A percentile compares a stretch with the other conserved stretches of the same genome.
Conservation (phyloP, 768 basidiomycete species). For the Melanogaster broomeanus region DNA sequence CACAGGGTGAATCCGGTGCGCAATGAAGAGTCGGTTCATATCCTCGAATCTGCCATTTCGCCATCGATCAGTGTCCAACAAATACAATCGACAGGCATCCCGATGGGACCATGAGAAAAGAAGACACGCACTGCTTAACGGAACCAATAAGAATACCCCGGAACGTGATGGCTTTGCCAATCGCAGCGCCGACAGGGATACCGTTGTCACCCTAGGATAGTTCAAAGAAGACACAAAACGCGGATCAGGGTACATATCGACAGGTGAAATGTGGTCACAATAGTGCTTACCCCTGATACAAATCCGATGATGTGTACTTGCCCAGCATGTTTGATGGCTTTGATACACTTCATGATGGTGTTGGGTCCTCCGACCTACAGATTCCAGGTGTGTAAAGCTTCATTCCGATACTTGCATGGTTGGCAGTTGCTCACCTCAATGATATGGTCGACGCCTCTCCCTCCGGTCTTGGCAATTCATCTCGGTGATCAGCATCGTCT, state of each 20-base stretch:
- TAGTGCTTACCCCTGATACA: slow-evolving; percentile 40
- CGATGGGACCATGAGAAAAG: not conserved
- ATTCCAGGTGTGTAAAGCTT: no score
- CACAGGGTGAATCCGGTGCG: slow-evolving; percentile 48
- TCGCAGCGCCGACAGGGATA: slow-evolving; percentile 34
- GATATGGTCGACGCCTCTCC: slow-evolving; percentile 37
- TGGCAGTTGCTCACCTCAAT: slow-evolving; percentile 17
- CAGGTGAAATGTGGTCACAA: not conserved
- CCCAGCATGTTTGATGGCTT: slow-evolving; percentile 42
- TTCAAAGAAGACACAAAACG: no score
- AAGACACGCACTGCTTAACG: slow-evolving; percentile 49
- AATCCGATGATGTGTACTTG: slow-evolving; percentile 52
- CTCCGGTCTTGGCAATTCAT: slow-evolving; percentile 26
- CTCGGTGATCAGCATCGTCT: not conserved
- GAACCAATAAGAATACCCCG: slow-evolving; percentile 60
- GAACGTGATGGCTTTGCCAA: slow-evolving; percentile 42
- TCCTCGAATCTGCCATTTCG: slow-evolving; percentile 52
- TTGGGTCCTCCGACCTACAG: slow-evolving; percentile 54
- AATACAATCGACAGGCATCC: not conserved
- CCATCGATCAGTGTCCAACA: not conserved
- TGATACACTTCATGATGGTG: slow-evolving; percentile 48
- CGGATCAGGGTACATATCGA: no score
- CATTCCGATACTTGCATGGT: no score
- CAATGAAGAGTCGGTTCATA: slow-evolving; percentile 50
- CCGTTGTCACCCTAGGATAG: slow-evolving; percentile 28